Evolutionary conservation across 148 eudicot genomes (phyloP), one percentile per base, ranked within the genome.

Genomic region (Oxyria digyna): DNA sequence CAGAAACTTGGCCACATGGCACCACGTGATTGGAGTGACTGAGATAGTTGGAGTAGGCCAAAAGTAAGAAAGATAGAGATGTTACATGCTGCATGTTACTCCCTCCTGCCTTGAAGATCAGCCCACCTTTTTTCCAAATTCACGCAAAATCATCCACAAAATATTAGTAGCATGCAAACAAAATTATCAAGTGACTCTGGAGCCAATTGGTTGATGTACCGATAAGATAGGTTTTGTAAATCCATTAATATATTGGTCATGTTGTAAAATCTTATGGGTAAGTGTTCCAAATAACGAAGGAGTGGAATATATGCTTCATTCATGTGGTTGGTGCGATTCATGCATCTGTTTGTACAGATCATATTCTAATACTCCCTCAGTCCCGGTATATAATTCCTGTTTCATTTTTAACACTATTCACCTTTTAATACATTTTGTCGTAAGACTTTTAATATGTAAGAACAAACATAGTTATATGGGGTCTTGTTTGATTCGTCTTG

Each of bases 71-170:
- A 0, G 98, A 94, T 24, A 90, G 73, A 48, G 97, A 85, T 48
- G 98, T 94, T 78, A 94, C 98, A 81, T 88, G 96, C 78, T 94
- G 98, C 98, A 94, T 94, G 91, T 94, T 94, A 81, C 92, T 86
- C 43, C 90, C 96, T 79, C 97, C 96, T 62, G 90, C 75, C 81
- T 88, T 94, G 85, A 85, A 88, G 49, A 94, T 86, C 74, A 94
- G 70, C 14, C 98, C 97, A 68, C 98, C 98, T 86, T 55, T 35
- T 35, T 70, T 59, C 13, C 65, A 59, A 4, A 26, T n/a, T n/a
- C n/a, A n/a, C n/a, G n/a, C n/a, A n/a, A n/a, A n/a, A n/a, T 57
- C 11, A 52, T 21, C 14, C 29, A 21, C 59, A 52, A n/a, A 23
- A 9, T 54, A 54, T 23, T 23, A 54, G 62, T 2, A 4, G 31